phyloP scores from a whole-genome alignment of 2,329 filamentous ascomycete genomes.

The Nectriaceae sp. region DNA sequence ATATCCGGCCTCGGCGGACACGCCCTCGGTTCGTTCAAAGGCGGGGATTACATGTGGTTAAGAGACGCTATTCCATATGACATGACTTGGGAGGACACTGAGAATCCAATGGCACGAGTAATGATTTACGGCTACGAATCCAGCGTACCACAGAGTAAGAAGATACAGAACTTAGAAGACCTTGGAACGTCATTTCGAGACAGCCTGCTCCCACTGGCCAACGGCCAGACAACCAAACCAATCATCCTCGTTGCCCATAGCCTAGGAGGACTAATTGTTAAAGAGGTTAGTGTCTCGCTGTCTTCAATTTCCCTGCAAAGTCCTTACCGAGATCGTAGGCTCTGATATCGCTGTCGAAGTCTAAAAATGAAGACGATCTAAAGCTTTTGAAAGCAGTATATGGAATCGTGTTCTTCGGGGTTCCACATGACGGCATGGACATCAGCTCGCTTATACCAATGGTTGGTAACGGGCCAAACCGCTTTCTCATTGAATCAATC shows the following conservation, averaged over 20 bases:
- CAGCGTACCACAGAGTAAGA: constrained; percentile 16
- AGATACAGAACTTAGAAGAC: constrained; percentile 7
- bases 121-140: constrained; percentile 32
- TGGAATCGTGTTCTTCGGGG: constrained; percentile 13
- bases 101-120: constrained; percentile 15
- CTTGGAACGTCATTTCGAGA: constrained; percentile 2
- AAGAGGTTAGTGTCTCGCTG: constrained; percentile 1
- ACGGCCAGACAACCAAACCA: not conserved
- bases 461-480: constrained; percentile 10
- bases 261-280: constrained; percentile 1
- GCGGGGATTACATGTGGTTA: constrained; percentile 30
- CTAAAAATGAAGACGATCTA: not conserved
- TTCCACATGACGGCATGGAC: constrained; percentile 13
- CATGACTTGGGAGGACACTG: constrained; percentile 5
- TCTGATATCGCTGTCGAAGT: constrained; percentile 3
- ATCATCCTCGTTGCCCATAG: constrained; percentile 8
- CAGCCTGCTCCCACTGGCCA: not conserved
- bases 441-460: constrained; percentile 11
- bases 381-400: constrained; percentile 3
- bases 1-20: constrained; percentile 25
- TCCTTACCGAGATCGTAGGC: too few species aligned
- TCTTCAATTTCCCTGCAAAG: not conserved
- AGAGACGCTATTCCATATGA: constrained; percentile 27
- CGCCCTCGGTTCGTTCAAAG: constrained; percentile 33
- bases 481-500: constrained; percentile 9